phyloP scores from a whole-genome alignment of 352 stramenopile genomes.

The Globisporangium cystogenes region DNA sequence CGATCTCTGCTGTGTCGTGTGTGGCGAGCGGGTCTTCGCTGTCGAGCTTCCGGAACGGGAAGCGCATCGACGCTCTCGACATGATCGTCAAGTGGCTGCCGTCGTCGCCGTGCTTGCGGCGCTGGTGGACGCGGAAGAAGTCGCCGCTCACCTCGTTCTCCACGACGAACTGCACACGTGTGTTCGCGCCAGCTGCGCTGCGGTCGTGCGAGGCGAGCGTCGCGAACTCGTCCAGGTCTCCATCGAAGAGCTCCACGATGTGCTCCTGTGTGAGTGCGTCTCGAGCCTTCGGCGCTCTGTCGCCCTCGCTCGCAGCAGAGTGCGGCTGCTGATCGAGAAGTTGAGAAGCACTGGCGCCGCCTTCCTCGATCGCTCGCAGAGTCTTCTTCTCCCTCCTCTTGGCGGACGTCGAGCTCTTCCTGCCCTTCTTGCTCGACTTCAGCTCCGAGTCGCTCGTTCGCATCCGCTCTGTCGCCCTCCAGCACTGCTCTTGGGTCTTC shows the following conservation, averaged over 20 bases:
- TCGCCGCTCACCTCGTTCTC: conserved; percentile 59
- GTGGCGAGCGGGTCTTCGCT: background rate
- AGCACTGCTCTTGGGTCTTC: no score
- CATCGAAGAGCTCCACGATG: conserved; percentile 11
- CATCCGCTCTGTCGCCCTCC: no score
- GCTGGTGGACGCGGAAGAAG: conserved; percentile 38
- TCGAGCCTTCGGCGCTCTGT: background rate
- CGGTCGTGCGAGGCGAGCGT: background rate
- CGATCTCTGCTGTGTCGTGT: background rate
- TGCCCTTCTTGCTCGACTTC: conserved; percentile 2
- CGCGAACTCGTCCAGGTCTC: conserved; percentile 11
- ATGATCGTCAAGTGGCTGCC: background rate
- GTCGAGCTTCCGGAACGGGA: background rate
- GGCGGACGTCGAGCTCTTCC: background rate
- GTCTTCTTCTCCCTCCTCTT: background rate
- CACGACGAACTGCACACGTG: conserved; percentile 26
- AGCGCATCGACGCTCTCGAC: background rate
- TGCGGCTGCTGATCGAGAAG: background rate
- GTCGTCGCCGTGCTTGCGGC: background rate
- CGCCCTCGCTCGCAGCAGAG: background rate
- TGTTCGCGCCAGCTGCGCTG: no score
- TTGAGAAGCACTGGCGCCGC: background rate
- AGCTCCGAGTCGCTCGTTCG: no score
- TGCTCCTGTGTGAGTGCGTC: conserved; percentile 7
- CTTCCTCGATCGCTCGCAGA: background rate